Evolutionary conservation across 2,329 filamentous ascomycete genomes (phyloP).

Genomic region (Epichloe sylvatica): DNA sequence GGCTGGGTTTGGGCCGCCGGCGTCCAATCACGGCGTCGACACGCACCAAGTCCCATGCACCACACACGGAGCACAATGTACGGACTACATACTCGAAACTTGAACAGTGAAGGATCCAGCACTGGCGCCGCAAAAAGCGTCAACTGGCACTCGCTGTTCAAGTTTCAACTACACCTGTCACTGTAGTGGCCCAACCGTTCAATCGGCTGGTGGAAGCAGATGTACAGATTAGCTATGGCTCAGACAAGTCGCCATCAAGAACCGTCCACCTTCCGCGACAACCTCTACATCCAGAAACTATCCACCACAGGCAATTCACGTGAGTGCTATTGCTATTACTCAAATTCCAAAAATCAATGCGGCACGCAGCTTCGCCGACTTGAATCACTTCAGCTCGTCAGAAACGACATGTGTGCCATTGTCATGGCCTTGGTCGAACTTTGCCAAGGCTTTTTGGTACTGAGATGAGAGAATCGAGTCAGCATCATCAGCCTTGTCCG

Average conservation of each 20-base stretch:
- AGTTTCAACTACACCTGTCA: too few relatives aligned
- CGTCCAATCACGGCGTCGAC: too few relatives aligned
- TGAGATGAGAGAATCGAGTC: slow-evolving; percentile 4
- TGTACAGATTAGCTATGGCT: too few relatives aligned
- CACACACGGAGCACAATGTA: too few relatives aligned
- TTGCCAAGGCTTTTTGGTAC: slow-evolving; percentile 21
- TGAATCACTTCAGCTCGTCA: slow-evolving; percentile 19
- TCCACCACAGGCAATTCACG: background rate
- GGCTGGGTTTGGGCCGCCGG: background rate
- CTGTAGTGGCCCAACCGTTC: too few relatives aligned
- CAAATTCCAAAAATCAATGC: background rate
- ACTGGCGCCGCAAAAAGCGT: too few relatives aligned
- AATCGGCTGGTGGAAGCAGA: too few relatives aligned
- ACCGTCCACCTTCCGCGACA: background rate
- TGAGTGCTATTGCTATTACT: background rate
- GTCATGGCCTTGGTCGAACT: slow-evolving; percentile 11
- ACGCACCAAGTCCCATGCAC: too few relatives aligned
- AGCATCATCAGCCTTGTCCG: background rate
- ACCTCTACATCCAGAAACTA: background rate
- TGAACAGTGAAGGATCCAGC: too few relatives aligned
- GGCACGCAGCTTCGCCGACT: background rate
- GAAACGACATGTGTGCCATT: slow-evolving; percentile 5
- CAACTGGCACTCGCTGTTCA: too few relatives aligned
- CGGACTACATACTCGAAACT: too few relatives aligned
- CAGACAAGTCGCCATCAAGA: too few relatives aligned